phyloP scores from a whole-genome alignment of 78 protist species.

The Thecamonas trahens region DNA sequence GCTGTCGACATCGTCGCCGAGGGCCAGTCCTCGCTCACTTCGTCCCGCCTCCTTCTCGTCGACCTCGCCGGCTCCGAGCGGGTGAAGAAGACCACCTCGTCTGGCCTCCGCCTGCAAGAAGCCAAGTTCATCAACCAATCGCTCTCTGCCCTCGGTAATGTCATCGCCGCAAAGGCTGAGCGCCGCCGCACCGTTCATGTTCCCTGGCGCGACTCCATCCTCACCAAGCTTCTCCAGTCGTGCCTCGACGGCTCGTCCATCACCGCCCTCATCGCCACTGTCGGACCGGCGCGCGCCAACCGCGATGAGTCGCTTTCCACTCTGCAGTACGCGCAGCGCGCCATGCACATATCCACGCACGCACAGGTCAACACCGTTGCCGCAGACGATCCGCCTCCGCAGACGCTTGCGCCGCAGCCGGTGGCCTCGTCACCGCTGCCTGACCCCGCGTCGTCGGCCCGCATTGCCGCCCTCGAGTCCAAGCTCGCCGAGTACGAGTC shows the following conservation, averaged over 20 bases:
- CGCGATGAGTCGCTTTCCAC: conserved; percentile 18
- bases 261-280: conserved; percentile 6
- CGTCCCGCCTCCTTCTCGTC: not conserved
- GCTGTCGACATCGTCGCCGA: no score
- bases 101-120: not conserved
- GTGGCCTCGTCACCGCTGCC: no score
- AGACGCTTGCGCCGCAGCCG: no score
- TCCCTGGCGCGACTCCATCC: conserved; percentile 37
- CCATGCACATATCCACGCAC: not conserved
- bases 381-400: no score
- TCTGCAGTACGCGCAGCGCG: conserved; percentile 20
- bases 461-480: no score
- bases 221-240: conserved; percentile 20
- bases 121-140: no score
- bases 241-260: conserved; percentile 25
- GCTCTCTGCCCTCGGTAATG: no score
- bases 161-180: no score
- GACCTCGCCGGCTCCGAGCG: conserved; percentile 12
- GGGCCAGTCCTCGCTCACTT: no score
- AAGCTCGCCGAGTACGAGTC: no score
- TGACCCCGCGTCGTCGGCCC: no score
- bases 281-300: not conserved
- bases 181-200: no score
- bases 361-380: not conserved
- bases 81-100: not conserved